Percentiles rank a stretch among this genome's conserved stretches.
Conservation (phyloP, 129 eudicot species). For the carrot (Daucus carota) region DNA sequence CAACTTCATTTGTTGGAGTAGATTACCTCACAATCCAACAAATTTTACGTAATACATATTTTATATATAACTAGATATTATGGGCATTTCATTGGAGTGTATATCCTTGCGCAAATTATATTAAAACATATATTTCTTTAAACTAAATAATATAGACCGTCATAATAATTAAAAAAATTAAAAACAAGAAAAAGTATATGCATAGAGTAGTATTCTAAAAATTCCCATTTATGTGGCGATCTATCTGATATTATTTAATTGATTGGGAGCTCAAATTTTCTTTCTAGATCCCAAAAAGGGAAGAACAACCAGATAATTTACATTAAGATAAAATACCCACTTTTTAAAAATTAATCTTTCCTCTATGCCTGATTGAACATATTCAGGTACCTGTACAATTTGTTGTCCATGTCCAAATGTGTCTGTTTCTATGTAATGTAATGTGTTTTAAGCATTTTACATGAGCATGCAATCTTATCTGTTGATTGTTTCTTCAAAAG, state of each 20-base stretch:
- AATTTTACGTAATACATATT: too few relatives aligned
- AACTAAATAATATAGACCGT: too few relatives aligned
- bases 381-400: not conserved
- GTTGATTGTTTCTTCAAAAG: not conserved
- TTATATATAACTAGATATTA: too few relatives aligned
- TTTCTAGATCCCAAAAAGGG: not conserved
- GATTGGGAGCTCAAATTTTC: not conserved
- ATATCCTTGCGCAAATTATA: too few relatives aligned
- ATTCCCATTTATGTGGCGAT: slow-evolving; percentile 1
- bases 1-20: too few relatives aligned
- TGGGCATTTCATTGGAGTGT: too few relatives aligned
- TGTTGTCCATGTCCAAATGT: not conserved
- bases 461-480: not conserved
- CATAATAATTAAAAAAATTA: too few relatives aligned
- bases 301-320: not conserved
- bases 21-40: too few relatives aligned
- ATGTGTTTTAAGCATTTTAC: not conserved
- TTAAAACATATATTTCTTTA: too few relatives aligned
- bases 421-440: not conserved
- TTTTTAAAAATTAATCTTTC: not conserved
- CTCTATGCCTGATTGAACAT: not conserved
- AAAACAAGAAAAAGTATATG: not conserved
- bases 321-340: not conserved
- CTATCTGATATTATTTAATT: not conserved
- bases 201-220: not conserved